Evolutionary conservation across 208 protist species (phyloP).

Genomic region (Histomonas meleagridis): DNA sequence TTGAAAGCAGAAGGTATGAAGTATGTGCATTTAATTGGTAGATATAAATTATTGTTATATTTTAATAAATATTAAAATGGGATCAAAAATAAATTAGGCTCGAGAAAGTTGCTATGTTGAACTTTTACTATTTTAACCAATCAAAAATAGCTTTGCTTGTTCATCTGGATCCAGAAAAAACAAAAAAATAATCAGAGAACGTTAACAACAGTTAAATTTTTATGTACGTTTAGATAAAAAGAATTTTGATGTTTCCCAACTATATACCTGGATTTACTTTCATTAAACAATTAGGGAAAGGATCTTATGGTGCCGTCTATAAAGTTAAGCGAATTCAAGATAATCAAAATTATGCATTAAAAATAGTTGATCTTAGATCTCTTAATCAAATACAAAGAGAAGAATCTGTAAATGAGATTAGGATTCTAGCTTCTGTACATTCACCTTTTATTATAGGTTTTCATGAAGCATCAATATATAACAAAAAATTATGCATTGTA

Average conservation of each 20-base stretch:
- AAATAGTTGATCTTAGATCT: constrained; percentile 42
- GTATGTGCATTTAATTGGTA: too few relatives aligned
- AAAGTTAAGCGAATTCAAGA: not conserved
- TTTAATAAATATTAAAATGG: too few relatives aligned
- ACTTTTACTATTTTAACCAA: too few relatives aligned
- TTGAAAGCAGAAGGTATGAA: too few relatives aligned
- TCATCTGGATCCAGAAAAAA: too few relatives aligned
- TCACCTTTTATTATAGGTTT: constrained; percentile 54
- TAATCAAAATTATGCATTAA: constrained; percentile 39
- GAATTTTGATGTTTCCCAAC: not conserved
- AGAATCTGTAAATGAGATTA: constrained; percentile 60
- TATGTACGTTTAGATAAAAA: constrained; percentile 23
- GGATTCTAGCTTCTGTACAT: constrained; percentile 54
- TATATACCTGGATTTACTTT: constrained; percentile 9
- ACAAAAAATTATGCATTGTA: constrained; percentile 57
- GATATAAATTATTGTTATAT: too few relatives aligned
- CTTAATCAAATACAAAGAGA: constrained; percentile 46
- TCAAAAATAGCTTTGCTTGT: too few relatives aligned
- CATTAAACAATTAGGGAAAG: not conserved
- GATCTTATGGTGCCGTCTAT: constrained; percentile 19
- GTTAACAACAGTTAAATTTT: too few relatives aligned
- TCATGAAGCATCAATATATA: constrained; percentile 55
- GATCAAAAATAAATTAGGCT: too few relatives aligned
- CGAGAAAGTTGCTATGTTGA: too few relatives aligned
- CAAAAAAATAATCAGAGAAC: too few relatives aligned